These are phyloP conservation scores for Monsonia emarginata DNA, from an alignment of 441 rosid genomes.

Conservation along the genomic window DNA sequence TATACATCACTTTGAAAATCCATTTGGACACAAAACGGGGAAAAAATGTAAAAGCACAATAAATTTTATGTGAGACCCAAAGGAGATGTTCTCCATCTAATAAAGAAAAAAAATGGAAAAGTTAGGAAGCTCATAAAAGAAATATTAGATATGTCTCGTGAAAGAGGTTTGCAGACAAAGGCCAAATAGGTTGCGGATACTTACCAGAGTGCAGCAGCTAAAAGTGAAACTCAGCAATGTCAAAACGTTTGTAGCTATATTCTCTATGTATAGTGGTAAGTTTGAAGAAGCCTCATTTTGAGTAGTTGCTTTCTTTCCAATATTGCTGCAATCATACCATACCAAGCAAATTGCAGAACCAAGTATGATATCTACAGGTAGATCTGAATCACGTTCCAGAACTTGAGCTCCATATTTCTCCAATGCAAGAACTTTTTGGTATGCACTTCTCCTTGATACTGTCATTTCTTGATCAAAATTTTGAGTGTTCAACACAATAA, in stretches of 20 bases:
- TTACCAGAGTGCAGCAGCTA: constrained; percentile 81
- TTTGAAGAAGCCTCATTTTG: constrained; percentile 54
- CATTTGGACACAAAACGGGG: neutral
- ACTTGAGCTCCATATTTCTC: constrained; percentile 82
- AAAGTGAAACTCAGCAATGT: constrained; percentile 70
- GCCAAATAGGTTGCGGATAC: constrained; percentile 1
- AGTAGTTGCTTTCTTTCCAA: constrained; percentile 46
- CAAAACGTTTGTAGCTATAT: constrained; percentile 72
- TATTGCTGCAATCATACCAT: constrained; percentile 68
- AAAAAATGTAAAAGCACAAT: neutral
- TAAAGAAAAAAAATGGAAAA: too few species aligned
- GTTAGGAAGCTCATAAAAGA: neutral
- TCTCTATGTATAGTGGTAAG: constrained; percentile 59
- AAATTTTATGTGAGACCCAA: neutral
- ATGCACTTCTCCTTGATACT: constrained; percentile 69
- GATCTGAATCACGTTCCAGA: constrained; percentile 76
- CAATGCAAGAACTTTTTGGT: constrained; percentile 69
- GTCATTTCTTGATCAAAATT: constrained; percentile 68
- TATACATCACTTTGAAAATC: too few species aligned
- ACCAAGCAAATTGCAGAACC: constrained; percentile 61
- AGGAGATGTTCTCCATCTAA: too few species aligned
- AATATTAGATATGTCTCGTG: neutral
- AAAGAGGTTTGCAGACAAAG: neutral
- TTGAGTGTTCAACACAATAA: constrained; percentile 70
- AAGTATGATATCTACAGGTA: constrained; percentile 70